Evolutionary conservation across 495 filamentous ascomycete genomes (phyloP), one percentile per base, ranked within the genome.

Genomic region (Neurospora cerealis): DNA sequence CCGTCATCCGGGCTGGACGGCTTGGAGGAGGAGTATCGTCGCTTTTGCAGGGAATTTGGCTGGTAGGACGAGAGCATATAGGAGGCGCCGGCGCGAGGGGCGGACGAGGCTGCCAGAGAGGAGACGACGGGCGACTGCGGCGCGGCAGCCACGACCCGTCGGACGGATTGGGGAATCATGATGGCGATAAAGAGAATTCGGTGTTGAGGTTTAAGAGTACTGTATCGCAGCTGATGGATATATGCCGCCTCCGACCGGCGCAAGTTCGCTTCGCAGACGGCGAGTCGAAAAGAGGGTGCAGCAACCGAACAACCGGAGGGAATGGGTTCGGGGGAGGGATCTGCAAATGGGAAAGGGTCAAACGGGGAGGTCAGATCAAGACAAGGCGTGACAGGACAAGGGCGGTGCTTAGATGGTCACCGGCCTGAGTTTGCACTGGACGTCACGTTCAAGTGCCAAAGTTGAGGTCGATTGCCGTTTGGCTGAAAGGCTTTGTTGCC

Each of bases 21-120:
- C 81, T 88, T 88, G 9, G 87, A 88, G 11, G 87, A 88, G n/a
- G 87, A 88, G 74, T 84, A 85, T 37, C 87, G 82, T 78, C 84
- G 79, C 77, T 88, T 86, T 72, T 81, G 81, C 40, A 77, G 71
- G 71, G 77, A 46, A 46, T 75, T 83, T 15, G 79, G 77, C 71
- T 78, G 80, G 78, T 80, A 83, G 66, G 82, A 78, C 54, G 54
- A 62, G 70, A 85, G 78, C 62, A 78, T 69, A 75, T 83, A 77
- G 70, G 77, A 74, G 62, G 80, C 74, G 28, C 81, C 78, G 10
- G 83, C 74, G 70, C 83, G 81, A 32, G 84, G 77, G 54, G 76
- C 79, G 24, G 80, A 75, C 21, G 79, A 76, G 73, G 80, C 76
- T 62, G 54, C 24, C 69, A 86, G 76, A 42, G 80, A 78, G 24